Base-by-base conservation (phyloP, 352 stramenopile genomes). In the Globisporangium barbulae region DNA sequence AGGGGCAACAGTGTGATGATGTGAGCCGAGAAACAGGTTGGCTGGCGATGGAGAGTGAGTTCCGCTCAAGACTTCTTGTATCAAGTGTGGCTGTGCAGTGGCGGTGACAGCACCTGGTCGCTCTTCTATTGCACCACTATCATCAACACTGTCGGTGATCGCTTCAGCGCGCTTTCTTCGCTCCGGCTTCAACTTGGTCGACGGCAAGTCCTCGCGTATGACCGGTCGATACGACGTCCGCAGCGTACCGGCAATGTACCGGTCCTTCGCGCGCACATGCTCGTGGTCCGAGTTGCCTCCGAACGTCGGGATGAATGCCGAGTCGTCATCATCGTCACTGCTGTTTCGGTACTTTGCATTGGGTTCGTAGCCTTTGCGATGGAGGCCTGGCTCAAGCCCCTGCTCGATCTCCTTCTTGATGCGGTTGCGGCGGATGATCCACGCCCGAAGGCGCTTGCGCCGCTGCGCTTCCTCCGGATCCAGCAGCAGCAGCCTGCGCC, bases 381-480 rank as follows among this genome's bases (percentile, higher is more conserved):
- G 63, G 22, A 58, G 69, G 57, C 75, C 65, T 17, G 71, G 74
- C 9, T 76, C 69, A 1, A 87, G 66, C 19, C 76, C 79, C 53
- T 81, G 73, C 2, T 61, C 72, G 57, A 86, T 64, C 64, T 90
- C 81, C 3, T 63, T 62, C 41, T 83, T 79, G 74, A 88, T 88
- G 15, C 81, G 79, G 28, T 88, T 90, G 15, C 81, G 72, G 1
- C 79, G 72, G 6, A 88, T 67, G 64, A 90, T 88, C 17, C 71
- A 71, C 35, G 79, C 81, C 9, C 81, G 81, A 28, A 82, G 61
- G 6, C 71, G 59, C 12, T 75, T 74, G 17, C 74, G 70, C 19
- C 74, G 74, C 39, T 63, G 62, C n/a, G 73, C 76, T 65, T 89
- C 79, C 37, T 90, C 74, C 0, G 79, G 71, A 59, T 89, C 73